A percentile compares a stretch with the other conserved stretches of the same genome.
These are phyloP conservation scores for Annulohypoxylon maeteangense DNA, from an alignment of 495 filamentous ascomycete species.

Conservation along the genomic window DNA sequence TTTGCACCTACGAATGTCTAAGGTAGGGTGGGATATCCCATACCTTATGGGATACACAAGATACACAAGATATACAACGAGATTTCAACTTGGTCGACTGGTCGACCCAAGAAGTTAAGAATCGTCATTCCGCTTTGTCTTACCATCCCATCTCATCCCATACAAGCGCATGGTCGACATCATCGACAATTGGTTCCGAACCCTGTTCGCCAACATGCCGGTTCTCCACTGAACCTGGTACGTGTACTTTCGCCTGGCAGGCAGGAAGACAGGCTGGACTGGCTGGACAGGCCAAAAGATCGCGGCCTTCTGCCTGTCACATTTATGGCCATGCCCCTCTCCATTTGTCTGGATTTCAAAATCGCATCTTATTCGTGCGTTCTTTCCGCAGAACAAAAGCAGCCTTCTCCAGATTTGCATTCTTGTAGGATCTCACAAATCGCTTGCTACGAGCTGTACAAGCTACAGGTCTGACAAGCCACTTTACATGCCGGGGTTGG, in stretches of 20 bases:
- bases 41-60: slow-evolving; percentile 2
- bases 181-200: slow-evolving; percentile 30
- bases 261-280: neutral
- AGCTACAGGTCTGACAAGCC: neutral
- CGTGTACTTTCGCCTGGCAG: slow-evolving; percentile 26
- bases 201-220: slow-evolving; percentile 39
- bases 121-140: slow-evolving; percentile 25
- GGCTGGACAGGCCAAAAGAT: slow-evolving; percentile 18
- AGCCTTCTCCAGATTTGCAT: slow-evolving; percentile 14
- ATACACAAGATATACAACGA: slow-evolving; percentile 1
- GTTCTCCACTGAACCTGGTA: slow-evolving; percentile 30
- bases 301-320: slow-evolving; percentile 16
- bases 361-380: slow-evolving; percentile 30
- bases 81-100: slow-evolving; percentile 7
- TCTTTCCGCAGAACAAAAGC: slow-evolving; percentile 5
- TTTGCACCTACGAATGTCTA: slow-evolving; percentile 13
- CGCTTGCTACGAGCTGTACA: neutral
- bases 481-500: neutral
- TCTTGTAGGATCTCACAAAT: slow-evolving; percentile 13
- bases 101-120: slow-evolving; percentile 18
- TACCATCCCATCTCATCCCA: slow-evolving; percentile 23
- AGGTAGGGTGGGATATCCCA: slow-evolving; percentile 29
- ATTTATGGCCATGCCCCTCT: slow-evolving; percentile 13
- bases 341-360: slow-evolving; percentile 30
- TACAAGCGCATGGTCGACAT: slow-evolving; percentile 19